A percentile compares a stretch with the other conserved stretches of the same genome.
These are phyloP conservation scores for Dactylonectria macrodidyma DNA, from an alignment of 2,329 filamentous ascomycete genomes.

Conservation along the genomic window DNA sequence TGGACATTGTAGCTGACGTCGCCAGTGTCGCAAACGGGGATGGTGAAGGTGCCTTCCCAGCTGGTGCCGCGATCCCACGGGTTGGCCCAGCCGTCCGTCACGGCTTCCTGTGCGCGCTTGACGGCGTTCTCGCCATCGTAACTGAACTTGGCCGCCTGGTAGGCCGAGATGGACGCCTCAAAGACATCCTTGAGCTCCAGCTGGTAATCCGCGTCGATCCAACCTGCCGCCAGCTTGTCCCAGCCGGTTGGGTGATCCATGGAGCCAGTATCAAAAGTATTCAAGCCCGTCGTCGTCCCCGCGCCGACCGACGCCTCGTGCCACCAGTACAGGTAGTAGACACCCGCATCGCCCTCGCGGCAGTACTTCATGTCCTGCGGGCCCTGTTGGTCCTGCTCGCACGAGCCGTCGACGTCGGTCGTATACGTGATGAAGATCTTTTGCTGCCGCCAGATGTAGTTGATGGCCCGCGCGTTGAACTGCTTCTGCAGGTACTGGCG, in stretches of 20 bases:
- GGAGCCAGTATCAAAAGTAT: constrained; percentile 12
- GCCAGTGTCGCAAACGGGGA: constrained; percentile 18
- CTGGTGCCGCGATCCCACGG: constrained; percentile 12
- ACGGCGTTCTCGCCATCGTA: constrained; percentile 9
- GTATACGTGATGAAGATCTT: constrained; percentile 23
- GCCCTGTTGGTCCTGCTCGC: constrained; percentile 13
- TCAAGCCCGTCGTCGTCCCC: constrained; percentile 2
- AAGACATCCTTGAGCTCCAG: constrained; percentile 10
- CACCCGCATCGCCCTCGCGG: constrained; percentile 5
- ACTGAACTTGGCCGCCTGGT: constrained; percentile 5
- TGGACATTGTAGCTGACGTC: constrained; percentile 19
- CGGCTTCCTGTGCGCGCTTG: background rate
- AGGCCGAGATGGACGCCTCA: constrained; percentile 9
- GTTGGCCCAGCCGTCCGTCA: constrained; percentile 13
- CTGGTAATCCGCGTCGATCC: constrained; percentile 8
- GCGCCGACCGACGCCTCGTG: constrained; percentile 12
- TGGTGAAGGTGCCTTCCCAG: constrained; percentile 21
- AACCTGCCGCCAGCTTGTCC: constrained; percentile 18
- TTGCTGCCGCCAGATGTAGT: constrained; percentile 17
- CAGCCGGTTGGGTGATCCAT: constrained; percentile 11
- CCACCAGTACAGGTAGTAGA: constrained; percentile 23
- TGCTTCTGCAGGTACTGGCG: constrained; percentile 22
- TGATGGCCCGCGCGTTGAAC: constrained; percentile 19
- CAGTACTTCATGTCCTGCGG: constrained; percentile 23
- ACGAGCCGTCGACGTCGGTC: constrained; percentile 14